Evolutionary conservation across 306 rosid genomes (phyloP), one percentile per base, ranked within the genome.

Genomic region (Quercus dentata): DNA sequence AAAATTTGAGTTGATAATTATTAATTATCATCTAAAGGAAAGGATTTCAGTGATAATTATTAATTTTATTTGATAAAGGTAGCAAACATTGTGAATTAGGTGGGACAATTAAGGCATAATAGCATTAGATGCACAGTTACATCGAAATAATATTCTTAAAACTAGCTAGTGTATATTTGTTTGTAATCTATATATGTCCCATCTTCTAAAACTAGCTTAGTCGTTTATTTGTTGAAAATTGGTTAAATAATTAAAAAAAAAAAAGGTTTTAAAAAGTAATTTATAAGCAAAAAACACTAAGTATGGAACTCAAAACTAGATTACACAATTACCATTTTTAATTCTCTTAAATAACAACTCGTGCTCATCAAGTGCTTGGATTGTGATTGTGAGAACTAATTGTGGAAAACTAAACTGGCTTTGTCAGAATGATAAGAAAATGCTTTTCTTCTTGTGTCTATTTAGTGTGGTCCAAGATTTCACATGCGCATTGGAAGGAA

Each of bases 1-100:
- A 81, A 75, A 61, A 68, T 54, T 79, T 77, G 44, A 11, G 33
- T 46, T 64, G 13, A 68, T 80, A 80, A 80, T 30, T 57, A 44
- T 68, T 27, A 74, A 41, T 41, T 41, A 41, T 41, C 46, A 41
- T 41, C 46, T 67, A 33, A 38, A 56, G 23, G 68, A 57, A n/a
- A n/a, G 57, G 54, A 68, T 77, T 77, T 77, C 57, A 49, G 54
- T 49, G 54, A 49, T 49, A 41, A 41, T 41, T 41, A 41, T 41
- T 41, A 41, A 41, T 23, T 23, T 59, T 23, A 27, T 59, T 13
- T 23, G 12, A 59, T 59, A 59, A 12, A 58, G 27, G 64, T 6
- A 20, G 64, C 17, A 3, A 58, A 58, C 65, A 58, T 21, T 21
- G 30, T 10, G 12, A 23, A 20, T 58, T 21, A 58, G 65, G 65